A percentile compares a stretch with the other conserved stretches of the same genome.
Evolutionary conservation across 2,329 filamentous ascomycete species (phyloP).

Genomic region (Epichloe glyceriae): DNA sequence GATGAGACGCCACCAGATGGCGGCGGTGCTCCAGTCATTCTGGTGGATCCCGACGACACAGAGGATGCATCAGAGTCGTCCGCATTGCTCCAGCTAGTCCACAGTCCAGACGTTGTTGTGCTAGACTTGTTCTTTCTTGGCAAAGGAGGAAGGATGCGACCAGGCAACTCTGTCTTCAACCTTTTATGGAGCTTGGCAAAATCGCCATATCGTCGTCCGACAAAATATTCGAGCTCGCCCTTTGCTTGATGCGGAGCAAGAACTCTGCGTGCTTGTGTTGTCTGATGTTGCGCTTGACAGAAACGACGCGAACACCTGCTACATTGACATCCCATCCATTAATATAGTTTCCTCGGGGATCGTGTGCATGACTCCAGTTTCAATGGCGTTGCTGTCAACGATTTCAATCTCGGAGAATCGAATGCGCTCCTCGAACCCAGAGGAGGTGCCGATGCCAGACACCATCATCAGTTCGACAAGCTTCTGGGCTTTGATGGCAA

Average conservation of each 20-base stretch:
- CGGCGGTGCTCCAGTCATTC: slow-evolving; percentile 31
- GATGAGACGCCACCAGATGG: slow-evolving; percentile 10
- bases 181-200: slow-evolving; percentile 70
- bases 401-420: slow-evolving; percentile 95
- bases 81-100: slow-evolving; percentile 38
- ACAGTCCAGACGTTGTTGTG: slow-evolving; percentile 47
- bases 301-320: slow-evolving; percentile 69
- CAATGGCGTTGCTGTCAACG: slow-evolving; percentile 84
- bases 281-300: slow-evolving; percentile 72
- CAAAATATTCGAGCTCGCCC: slow-evolving; percentile 61
- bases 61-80: slow-evolving; percentile 68
- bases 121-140: slow-evolving; percentile 86
- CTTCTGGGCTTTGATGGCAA: slow-evolving; percentile 88
- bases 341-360: slow-evolving; percentile 78
- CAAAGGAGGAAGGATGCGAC: slow-evolving; percentile 73
- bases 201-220: slow-evolving; percentile 79
- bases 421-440: slow-evolving; percentile 94
- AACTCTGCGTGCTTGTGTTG: slow-evolving; percentile 94
- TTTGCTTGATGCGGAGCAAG: slow-evolving; percentile 70
- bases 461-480: slow-evolving; percentile 99
- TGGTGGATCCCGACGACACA: slow-evolving; percentile 66
- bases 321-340: slow-evolving; percentile 98
- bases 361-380: slow-evolving; percentile 75
- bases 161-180: slow-evolving; percentile 73
- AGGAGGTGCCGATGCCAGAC: slow-evolving; percentile 87